Conservation (phyloP, 1,284 basidiomycete genomes). For the Pascua guehoae region DNA sequence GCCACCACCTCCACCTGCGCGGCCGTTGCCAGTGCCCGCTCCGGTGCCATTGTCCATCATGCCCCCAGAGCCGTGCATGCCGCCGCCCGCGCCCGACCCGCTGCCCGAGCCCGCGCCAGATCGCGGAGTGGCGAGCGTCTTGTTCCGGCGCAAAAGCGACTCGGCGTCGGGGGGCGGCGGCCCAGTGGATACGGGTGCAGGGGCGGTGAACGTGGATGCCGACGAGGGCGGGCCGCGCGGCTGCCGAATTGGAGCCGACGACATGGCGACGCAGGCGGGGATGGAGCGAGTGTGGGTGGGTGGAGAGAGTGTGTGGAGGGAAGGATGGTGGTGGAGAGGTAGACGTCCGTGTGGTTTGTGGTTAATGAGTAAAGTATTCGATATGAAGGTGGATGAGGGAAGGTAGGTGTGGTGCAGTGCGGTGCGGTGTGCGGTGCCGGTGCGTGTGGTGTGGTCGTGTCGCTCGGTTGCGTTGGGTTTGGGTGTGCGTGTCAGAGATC, state of each 20-base stretch:
- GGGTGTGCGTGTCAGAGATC: too few relatives aligned
- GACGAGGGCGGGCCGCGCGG: constrained; percentile 40
- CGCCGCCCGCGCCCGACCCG: constrained; percentile 11
- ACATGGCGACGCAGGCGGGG: constrained; percentile 13
- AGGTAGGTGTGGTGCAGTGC: too few relatives aligned
- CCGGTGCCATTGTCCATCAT: constrained; percentile 7
- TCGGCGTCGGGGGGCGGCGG: constrained; percentile 38
- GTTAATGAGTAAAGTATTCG: too few relatives aligned
- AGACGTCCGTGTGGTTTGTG: too few relatives aligned
- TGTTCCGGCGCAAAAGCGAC: constrained; percentile 30
- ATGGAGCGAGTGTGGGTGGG: too few relatives aligned
- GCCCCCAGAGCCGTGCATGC: constrained; percentile 10
- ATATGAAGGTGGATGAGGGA: too few relatives aligned
- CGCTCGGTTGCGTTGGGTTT: too few relatives aligned
- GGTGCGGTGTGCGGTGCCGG: too few relatives aligned
- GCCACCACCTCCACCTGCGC: not conserved
- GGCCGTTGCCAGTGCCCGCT: not conserved
- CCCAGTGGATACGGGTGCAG: constrained; percentile 8
- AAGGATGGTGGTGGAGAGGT: too few relatives aligned
- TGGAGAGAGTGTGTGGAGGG: too few relatives aligned
- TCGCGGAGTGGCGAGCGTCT: constrained; percentile 33
- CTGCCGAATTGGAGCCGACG: constrained; percentile 40
- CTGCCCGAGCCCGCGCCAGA: constrained; percentile 28
- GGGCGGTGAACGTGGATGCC: constrained; percentile 8
- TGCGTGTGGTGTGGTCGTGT: too few relatives aligned